These are phyloP conservation scores for Passalora sequoiae DNA, from an alignment of 2,329 filamentous ascomycete genomes.

Conservation along the genomic window DNA sequence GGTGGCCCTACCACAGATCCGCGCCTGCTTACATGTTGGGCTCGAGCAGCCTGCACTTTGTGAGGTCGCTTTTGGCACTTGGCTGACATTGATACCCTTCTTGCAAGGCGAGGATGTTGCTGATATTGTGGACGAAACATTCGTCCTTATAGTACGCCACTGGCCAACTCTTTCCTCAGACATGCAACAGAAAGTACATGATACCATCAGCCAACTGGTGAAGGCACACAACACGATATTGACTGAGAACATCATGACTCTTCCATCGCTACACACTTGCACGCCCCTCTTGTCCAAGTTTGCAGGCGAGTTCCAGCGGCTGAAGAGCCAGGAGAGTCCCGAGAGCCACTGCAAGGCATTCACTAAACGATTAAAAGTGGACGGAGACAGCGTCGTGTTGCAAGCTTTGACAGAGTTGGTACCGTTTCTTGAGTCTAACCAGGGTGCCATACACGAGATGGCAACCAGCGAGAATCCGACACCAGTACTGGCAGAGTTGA, in stretches of 20 bases:
- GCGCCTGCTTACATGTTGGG: slow-evolving; percentile 84
- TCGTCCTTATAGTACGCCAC: slow-evolving; percentile 77
- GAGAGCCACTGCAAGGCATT: slow-evolving; percentile 67
- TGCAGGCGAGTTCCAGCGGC: slow-evolving; percentile 58
- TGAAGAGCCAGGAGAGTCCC: slow-evolving; percentile 62
- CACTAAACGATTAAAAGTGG: slow-evolving; percentile 67
- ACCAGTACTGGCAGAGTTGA: slow-evolving; percentile 63
- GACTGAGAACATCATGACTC: slow-evolving; percentile 61
- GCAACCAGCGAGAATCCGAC: slow-evolving; percentile 80
- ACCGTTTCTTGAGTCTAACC: slow-evolving; percentile 65
- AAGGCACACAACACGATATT: slow-evolving; percentile 58
- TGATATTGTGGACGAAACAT: slow-evolving; percentile 77
- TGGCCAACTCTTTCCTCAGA: slow-evolving; percentile 64
- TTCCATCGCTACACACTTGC: slow-evolving; percentile 66
- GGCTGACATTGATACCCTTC: slow-evolving; percentile 68
- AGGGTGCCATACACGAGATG: slow-evolving; percentile 72
- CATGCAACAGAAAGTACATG: slow-evolving; percentile 56
- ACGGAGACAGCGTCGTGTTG: slow-evolving; percentile 78
- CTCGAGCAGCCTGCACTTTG: slow-evolving; percentile 70
- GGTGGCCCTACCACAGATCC: slow-evolving; percentile 83
- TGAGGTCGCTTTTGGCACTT: slow-evolving; percentile 73
- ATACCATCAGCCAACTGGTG: slow-evolving; percentile 61
- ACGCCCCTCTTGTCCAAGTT: slow-evolving; percentile 66
- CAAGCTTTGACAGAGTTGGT: slow-evolving; percentile 75
- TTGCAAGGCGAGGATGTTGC: slow-evolving; percentile 75